Conservation (phyloP, 805 yeast species). For the Saccharomycopsis sp. region DNA sequence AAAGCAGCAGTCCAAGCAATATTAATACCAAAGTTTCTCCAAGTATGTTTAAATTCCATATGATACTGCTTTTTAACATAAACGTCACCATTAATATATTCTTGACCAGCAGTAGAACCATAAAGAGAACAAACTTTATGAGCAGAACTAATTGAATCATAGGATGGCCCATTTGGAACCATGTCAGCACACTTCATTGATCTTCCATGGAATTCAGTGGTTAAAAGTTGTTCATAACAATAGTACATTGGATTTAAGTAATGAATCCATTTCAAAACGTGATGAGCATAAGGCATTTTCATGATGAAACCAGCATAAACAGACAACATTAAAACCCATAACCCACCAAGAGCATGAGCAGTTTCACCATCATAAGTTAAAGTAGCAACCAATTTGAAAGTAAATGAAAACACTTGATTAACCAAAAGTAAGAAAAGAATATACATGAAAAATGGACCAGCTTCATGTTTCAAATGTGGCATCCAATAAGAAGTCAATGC, state of each 20-base stretch:
- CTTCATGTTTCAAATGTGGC: slow-evolving; percentile 42
- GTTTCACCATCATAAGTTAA: slow-evolving; percentile 45
- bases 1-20: slow-evolving; percentile 36
- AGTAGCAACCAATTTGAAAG: slow-evolving; percentile 49
- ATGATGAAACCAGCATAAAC: slow-evolving; percentile 48
- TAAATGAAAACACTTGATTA: slow-evolving; percentile 46
- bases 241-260: slow-evolving; percentile 43
- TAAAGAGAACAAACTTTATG: slow-evolving; percentile 45
- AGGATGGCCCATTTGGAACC: slow-evolving; percentile 53
- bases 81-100: slow-evolving; percentile 44
- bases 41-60: slow-evolving; percentile 33
- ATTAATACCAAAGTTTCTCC: slow-evolving; percentile 43
- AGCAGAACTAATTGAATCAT: slow-evolving; percentile 33
- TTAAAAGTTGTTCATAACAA: slow-evolving; percentile 47
- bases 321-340: slow-evolving; percentile 48
- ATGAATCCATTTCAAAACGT: slow-evolving; percentile 43
- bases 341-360: slow-evolving; percentile 51
- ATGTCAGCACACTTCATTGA: slow-evolving; percentile 42
- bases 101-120: slow-evolving; percentile 42
- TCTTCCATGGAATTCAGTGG: slow-evolving; percentile 49
- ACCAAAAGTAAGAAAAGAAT: slow-evolving; percentile 39
- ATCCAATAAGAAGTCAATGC: slow-evolving; percentile 47
- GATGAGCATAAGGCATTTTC: slow-evolving; percentile 41
- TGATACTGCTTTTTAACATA: slow-evolving; percentile 36
- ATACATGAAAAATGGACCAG: slow-evolving; percentile 50